Percentiles rank a stretch among this genome's conserved stretches.
These are phyloP conservation scores for Triticum aestivum DNA, from an alignment of 176 grass and related monocot species.

Conservation along the genomic window DNA sequence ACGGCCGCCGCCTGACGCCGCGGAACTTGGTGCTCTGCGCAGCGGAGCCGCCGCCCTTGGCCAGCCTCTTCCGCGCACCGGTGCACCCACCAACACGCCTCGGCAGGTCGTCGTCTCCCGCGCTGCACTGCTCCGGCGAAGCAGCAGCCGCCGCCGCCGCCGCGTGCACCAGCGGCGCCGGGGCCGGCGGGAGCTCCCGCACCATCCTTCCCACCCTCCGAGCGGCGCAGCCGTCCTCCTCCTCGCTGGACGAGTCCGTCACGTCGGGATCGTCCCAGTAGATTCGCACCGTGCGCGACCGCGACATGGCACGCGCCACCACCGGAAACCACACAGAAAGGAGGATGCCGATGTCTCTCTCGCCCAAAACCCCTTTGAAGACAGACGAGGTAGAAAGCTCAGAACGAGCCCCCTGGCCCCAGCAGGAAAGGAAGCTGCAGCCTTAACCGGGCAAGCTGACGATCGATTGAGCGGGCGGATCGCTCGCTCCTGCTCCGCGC, in stretches of 20 bases:
- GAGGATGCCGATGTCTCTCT: not conserved
- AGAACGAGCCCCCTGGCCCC: constrained; percentile 13
- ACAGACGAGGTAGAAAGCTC: not conserved
- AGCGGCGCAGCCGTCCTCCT: constrained; percentile 19
- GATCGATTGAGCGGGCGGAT: constrained; percentile 20
- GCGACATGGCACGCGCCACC: constrained; percentile 47
- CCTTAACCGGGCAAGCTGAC: constrained; percentile 14
- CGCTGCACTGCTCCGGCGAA: constrained; percentile 35
- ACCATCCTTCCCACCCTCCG: constrained; percentile 58
- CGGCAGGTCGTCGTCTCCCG: constrained; percentile 11
- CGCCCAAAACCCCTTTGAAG: not conserved
- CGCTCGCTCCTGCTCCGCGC: not conserved
- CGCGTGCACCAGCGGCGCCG: not conserved
- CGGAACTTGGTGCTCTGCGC: constrained; percentile 60
- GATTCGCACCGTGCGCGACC: constrained; percentile 67
- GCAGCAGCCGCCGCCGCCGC: too few species aligned
- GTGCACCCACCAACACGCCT: constrained; percentile 15
- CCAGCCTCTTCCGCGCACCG: constrained; percentile 9
- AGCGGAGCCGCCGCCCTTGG: not conserved
- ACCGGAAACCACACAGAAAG: not conserved
- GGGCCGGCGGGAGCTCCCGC: constrained; percentile 30
- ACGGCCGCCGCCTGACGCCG: constrained; percentile 76
- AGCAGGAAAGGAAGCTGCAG: constrained; percentile 35
- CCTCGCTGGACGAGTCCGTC: constrained; percentile 77
- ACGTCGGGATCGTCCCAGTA: constrained; percentile 85